Percentiles rank a stretch among this genome's conserved stretches.
phyloP scores from a whole-genome alignment of 1,284 basidiomycete genomes.

The Melampsora americana region DNA sequence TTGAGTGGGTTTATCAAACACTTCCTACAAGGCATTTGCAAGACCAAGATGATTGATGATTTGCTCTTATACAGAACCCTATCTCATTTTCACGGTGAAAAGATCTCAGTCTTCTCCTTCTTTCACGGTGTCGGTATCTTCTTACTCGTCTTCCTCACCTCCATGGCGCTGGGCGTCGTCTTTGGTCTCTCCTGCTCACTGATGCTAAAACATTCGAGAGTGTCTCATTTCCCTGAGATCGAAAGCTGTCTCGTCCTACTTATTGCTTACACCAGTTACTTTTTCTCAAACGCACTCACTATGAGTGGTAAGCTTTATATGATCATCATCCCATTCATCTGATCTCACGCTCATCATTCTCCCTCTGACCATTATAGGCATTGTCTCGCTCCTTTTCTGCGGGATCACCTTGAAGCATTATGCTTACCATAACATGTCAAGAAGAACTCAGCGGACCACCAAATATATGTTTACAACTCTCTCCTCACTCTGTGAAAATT shows the following conservation, averaged over 20 bases:
- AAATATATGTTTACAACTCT: constrained; percentile 91
- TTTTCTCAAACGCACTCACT: constrained; percentile 89
- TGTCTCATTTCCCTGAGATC: constrained; percentile 80
- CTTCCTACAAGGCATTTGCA: background rate
- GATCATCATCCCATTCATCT: background rate
- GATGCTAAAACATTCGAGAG: constrained; percentile 88
- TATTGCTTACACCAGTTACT: constrained; percentile 95
- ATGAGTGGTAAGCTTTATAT: constrained; percentile 67
- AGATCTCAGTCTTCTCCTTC: constrained; percentile 80
- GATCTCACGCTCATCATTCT: background rate
- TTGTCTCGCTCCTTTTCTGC: constrained; percentile 96
- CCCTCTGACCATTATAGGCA: constrained; percentile 58
- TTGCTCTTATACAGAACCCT: constrained; percentile 66
- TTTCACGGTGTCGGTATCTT: constrained; percentile 96
- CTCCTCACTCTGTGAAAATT: constrained; percentile 94
- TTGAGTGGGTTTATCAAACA: constrained; percentile 77
- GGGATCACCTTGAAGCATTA: constrained; percentile 99
- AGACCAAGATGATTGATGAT: background rate
- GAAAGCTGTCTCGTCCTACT: constrained; percentile 92
- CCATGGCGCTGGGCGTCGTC: constrained; percentile 84
- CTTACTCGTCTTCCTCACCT: constrained; percentile 86
- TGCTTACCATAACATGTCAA: constrained; percentile 98
- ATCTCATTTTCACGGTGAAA: constrained; percentile 82
- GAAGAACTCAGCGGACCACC: constrained; percentile 86
- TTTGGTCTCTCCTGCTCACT: constrained; percentile 88